These are phyloP conservation scores for Penicillium pulvis DNA, from an alignment of 495 filamentous ascomycete species.

Conservation along the genomic window DNA sequence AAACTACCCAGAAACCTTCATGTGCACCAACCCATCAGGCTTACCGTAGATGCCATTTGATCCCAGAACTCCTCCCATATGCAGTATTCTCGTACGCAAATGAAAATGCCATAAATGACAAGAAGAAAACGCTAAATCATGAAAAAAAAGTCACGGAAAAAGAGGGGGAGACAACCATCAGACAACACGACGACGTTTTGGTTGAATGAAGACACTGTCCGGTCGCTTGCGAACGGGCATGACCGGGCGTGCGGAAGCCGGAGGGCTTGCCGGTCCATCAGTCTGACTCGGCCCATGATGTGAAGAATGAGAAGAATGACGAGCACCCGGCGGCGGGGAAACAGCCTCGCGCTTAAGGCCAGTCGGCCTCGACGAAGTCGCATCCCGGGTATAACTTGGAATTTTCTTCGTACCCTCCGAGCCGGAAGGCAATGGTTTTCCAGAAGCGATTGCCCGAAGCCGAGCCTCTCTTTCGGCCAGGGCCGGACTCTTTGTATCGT, in stretches of 20 bases:
- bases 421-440: slow-evolving; percentile 17
- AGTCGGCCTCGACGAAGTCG: slow-evolving; percentile 5
- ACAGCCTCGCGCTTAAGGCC: slow-evolving; percentile 15
- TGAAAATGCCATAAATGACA: not conserved
- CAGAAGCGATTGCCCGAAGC: slow-evolving; percentile 31
- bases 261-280: slow-evolving; percentile 1
- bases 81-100: not conserved
- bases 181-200: slow-evolving; percentile 36
- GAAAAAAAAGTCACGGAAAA: not conserved
- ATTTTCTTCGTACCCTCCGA: slow-evolving; percentile 3
- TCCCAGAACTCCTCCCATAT: not conserved
- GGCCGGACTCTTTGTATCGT: slow-evolving; percentile 1
- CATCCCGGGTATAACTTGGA: slow-evolving; percentile 8
- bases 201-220: slow-evolving; percentile 43
- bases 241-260: slow-evolving; percentile 22
- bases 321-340: slow-evolving; percentile 10
- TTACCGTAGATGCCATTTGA: not conserved
- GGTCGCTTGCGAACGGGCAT: slow-evolving; percentile 34
- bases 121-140: not conserved
- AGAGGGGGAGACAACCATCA: slow-evolving; percentile 1
- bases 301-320: not conserved
- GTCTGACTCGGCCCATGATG: not conserved
- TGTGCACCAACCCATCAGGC: not conserved
- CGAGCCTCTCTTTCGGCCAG: slow-evolving; percentile 36
- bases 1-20: not conserved